Conservation (phyloP, 129 eudicot species). For the Escallonia rubra region DNA sequence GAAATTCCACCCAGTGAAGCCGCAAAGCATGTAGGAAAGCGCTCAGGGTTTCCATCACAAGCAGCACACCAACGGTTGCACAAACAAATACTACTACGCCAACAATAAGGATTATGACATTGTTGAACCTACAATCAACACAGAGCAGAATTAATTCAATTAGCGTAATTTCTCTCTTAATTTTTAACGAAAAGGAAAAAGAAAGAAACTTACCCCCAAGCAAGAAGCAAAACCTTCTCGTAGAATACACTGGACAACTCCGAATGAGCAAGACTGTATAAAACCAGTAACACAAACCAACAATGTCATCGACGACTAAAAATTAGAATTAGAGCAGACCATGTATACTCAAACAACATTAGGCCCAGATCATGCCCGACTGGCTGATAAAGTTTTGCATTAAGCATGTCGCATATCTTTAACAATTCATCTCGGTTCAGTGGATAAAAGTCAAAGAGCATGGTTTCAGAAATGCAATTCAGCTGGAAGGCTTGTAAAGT, state of each 20-base stretch:
- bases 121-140: constrained; percentile 53
- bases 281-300: constrained; percentile 3
- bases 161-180: neutral
- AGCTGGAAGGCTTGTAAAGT: too few species aligned
- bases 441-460: too few species aligned
- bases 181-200: neutral
- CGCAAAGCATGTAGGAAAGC: constrained; percentile 87
- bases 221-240: constrained; percentile 73
- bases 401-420: too few species aligned
- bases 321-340: too few species aligned
- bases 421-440: too few species aligned
- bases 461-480: too few species aligned
- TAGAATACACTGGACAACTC: constrained; percentile 81
- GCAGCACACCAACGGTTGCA: constrained; percentile 82
- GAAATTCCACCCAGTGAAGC: constrained; percentile 96
- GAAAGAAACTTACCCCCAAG: constrained; percentile 64
- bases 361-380: too few species aligned
- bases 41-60: constrained; percentile 85
- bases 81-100: constrained; percentile 61
- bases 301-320: neutral
- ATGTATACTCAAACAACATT: too few species aligned
- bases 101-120: constrained; percentile 37
- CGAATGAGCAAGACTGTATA: constrained; percentile 83
- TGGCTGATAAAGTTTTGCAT: too few species aligned
- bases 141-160: neutral